Evolutionary conservation across 768 basidiomycete genomes (phyloP).

Genomic region (Boletus vinaceobasis): DNA sequence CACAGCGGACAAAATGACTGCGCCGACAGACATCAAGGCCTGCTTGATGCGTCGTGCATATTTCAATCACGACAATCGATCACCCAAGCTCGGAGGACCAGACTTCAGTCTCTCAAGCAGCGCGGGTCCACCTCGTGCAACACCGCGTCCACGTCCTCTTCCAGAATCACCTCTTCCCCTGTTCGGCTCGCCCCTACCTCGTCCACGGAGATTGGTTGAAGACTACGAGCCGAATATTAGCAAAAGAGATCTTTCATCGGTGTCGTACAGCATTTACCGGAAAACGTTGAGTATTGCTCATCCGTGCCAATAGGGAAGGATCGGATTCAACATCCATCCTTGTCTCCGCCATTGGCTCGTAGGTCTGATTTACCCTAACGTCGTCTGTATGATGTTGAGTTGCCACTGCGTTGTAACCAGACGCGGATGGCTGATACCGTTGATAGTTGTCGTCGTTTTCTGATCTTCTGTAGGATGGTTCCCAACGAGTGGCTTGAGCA

Average conservation of each 20-base stretch:
- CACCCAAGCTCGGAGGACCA: constrained; percentile 15
- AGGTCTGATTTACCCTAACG: constrained; percentile 1
- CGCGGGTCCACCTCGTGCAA: constrained; percentile 14
- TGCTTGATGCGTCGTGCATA: not conserved
- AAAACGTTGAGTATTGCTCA: constrained; percentile 16
- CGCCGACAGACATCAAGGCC: not conserved
- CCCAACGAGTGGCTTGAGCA: not conserved
- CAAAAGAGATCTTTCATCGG: not conserved
- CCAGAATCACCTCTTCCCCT: constrained; percentile 20
- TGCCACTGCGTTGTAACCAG: not conserved
- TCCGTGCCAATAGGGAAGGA: constrained; percentile 24
- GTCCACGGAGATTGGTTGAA: constrained; percentile 16
- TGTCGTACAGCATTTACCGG: constrained; percentile 17
- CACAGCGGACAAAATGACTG: not conserved
- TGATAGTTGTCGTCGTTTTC: constrained; percentile 14
- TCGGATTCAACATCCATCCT: constrained; percentile 12
- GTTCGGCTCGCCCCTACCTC: constrained; percentile 19
- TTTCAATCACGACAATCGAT: constrained; percentile 17
- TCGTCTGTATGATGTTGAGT: constrained; percentile 8
- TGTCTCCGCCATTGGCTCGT: constrained; percentile 14
- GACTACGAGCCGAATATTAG: constrained; percentile 8
- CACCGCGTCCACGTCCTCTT: constrained; percentile 22
- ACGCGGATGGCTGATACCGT: constrained; percentile 4
- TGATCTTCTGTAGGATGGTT: constrained; percentile 10
- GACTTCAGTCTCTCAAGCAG: constrained; percentile 17